These are phyloP conservation scores for Cyberlindnera mycetangii DNA, from an alignment of 805 yeast species.

Conservation along the genomic window DNA sequence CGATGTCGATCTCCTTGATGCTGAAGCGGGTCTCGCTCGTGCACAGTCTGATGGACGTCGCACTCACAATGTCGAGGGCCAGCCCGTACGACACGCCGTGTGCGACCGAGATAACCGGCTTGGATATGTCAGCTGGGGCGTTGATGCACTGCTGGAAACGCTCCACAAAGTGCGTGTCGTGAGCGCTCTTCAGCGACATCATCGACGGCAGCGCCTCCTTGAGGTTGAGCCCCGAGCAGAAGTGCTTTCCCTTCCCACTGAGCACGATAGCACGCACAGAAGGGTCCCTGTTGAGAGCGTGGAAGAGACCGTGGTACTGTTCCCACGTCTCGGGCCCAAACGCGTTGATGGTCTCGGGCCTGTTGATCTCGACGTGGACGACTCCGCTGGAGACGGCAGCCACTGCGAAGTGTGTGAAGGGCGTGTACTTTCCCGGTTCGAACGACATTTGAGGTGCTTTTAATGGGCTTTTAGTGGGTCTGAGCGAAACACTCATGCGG, in stretches of 20 bases:
- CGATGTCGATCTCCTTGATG: slow-evolving; percentile 68
- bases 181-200: slow-evolving; percentile 24
- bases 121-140: slow-evolving; percentile 41
- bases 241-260: slow-evolving; percentile 52
- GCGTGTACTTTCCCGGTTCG: neutral
- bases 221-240: slow-evolving; percentile 67
- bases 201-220: slow-evolving; percentile 24
- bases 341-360: slow-evolving; percentile 60
- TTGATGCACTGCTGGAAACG: slow-evolving; percentile 59
- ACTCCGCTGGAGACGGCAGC: slow-evolving; percentile 31
- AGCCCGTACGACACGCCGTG: slow-evolving; percentile 68
- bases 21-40: slow-evolving; percentile 50
- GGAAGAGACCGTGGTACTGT: slow-evolving; percentile 50
- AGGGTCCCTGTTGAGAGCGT: slow-evolving; percentile 37
- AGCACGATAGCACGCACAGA: slow-evolving; percentile 52
- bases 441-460: neutral
- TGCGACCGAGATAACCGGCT: slow-evolving; percentile 64
- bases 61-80: slow-evolving; percentile 63
- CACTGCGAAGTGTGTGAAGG: slow-evolving; percentile 23
- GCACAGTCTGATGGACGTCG: slow-evolving; percentile 56
- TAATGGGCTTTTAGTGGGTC: too few relatives aligned
- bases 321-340: slow-evolving; percentile 54
- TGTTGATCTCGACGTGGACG: slow-evolving; percentile 56
- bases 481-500: too few relatives aligned
- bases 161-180: slow-evolving; percentile 37